Evolutionary conservation across 208 protist genomes (phyloP), one percentile per base, ranked within the genome.

Genomic region (Wallacemonas sp.): DNA sequence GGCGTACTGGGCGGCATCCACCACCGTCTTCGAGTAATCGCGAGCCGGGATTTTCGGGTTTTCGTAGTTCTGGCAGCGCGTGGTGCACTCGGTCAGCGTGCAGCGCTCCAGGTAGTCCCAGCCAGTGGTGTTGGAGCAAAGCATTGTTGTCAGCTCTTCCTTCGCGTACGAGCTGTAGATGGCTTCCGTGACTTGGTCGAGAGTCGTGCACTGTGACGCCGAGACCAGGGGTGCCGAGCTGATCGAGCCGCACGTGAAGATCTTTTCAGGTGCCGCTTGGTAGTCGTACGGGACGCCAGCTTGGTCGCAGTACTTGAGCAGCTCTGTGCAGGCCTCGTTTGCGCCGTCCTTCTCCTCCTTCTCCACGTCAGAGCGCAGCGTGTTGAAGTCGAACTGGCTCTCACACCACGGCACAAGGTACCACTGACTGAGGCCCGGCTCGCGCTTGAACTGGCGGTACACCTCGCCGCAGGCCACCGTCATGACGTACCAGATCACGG

Each of bases 371-470:
- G 30, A 29, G n/a, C 75, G 73, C 21, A 87, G 36, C 30, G 8
- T 26, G 4, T 10, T 44, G 44, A 93, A 78, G 36, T 78, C 30
- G 54, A 88, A 88, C 30, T 85, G 0, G 19, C 33, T 30, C 13
- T 87, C 63, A 67, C 80, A 87, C 66, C 73, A 87, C 59, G 87
- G 87, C 26, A 91, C 80, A n/a, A 81, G 44, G 61, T 84, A 87
- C 79, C 81, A 93, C 74, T 93, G 87, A 29, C 91, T 71, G 21
- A 93, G 29, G 42, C 87, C 87, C 1, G 87, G 79, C 66, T 77
- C 71, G 36, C 87, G 87, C 38, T 59, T 63, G 67, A 84, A 78
- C 67, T 93, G 87, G 26, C 76, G 61, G 12, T 57, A 46, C 54
- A 91, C 58, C 73, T 93, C 87, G 15, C 81, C 87, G 58, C 76